Base-by-base conservation (phyloP, 2,329 filamentous ascomycete species). In the Aspergillus persii region DNA sequence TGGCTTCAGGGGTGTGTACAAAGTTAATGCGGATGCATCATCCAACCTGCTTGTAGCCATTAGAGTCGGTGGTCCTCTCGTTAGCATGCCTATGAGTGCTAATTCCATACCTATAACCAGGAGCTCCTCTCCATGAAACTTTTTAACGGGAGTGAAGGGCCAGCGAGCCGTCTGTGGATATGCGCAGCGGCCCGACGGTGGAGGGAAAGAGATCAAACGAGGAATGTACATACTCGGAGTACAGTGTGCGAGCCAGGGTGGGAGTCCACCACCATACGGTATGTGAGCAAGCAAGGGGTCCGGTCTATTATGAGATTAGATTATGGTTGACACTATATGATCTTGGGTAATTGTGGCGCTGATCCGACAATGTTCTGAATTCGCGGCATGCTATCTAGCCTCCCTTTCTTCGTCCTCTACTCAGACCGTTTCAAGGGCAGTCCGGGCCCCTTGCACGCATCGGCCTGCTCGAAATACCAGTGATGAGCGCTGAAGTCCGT, bases 391-490 rank as follows among this genome's bases (percentile, higher is more conserved):
- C 36, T 41, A 41, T 15, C 36, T 12, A n/a, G 12, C 36, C 36
- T 41, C 12, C 36, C 15, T n/a, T 41, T 15, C 36, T 12, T 41
- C 36, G 18, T 26, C 18, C 26, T 47, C 18, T 26, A 27, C 18
- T 41, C 12, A 41, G 18, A 39, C 48, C 29, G 41, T 26, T 49
- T 64, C 4, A 61, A 58, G 0, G 66, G 66, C 23, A 59, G n/a
- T 2, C 63, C 64, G 27, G 55, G 8, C 1, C 61, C 60, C 18
- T 58, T 59, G 26, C 69, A 69, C 4, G 36, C 64, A 63, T 70
- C 66, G 8, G 62, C 56, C 27, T 58, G 15, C 29, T 61, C 58
- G 53, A 70, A 71, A 15, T 71, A 71, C 68, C 67, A 71, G 29
- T 65, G 58, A 39, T 71, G 69, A 4, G 65, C 66, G 12, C 55